A percentile compares a stretch with the other conserved stretches of the same genome.
Conservation (phyloP, 805 yeast genomes). For the Wickerhamomyces chaumierensis region DNA sequence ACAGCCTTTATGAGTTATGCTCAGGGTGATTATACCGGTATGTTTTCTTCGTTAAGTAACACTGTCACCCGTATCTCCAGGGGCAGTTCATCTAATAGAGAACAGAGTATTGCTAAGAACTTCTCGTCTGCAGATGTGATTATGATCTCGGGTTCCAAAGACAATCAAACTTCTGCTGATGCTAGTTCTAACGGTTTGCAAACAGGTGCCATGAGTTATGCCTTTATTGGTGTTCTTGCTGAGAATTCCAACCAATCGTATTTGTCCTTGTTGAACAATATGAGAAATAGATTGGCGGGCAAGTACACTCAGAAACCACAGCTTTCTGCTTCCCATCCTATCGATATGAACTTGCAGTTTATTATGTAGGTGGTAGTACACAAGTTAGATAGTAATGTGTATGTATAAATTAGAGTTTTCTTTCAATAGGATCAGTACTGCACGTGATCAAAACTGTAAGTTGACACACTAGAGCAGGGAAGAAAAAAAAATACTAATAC, state of each 20-base stretch:
- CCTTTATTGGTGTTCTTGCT: constrained; percentile 55
- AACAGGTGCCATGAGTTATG: constrained; percentile 82
- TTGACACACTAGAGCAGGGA: no score
- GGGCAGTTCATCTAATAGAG: constrained; percentile 18
- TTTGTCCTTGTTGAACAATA: constrained; percentile 55
- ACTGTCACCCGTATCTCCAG: constrained; percentile 13
- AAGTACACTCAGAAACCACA: constrained; percentile 81
- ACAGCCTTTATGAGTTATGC: constrained; percentile 49
- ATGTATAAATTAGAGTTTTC: no score
- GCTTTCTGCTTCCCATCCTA: constrained; percentile 71
- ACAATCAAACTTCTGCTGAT: constrained; percentile 76
- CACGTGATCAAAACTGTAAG: no score
- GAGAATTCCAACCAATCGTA: constrained; percentile 58
- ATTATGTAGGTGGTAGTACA: constrained; percentile 12
- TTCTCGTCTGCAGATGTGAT: constrained; percentile 71
- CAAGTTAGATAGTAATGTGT: no score
- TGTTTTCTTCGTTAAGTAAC: constrained; percentile 20
- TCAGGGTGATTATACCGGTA: constrained; percentile 37
- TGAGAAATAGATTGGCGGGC: constrained; percentile 48
- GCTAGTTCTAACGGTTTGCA: constrained; percentile 58
- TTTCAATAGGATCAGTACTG: no score
- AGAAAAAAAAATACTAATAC: no score
- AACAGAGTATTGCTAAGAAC: constrained; percentile 32
- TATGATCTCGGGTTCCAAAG: constrained; percentile 73
- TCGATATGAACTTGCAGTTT: constrained; percentile 47